phyloP scores from a whole-genome alignment of 139 green algal species.

The Tetradesmus lagerheimii region DNA sequence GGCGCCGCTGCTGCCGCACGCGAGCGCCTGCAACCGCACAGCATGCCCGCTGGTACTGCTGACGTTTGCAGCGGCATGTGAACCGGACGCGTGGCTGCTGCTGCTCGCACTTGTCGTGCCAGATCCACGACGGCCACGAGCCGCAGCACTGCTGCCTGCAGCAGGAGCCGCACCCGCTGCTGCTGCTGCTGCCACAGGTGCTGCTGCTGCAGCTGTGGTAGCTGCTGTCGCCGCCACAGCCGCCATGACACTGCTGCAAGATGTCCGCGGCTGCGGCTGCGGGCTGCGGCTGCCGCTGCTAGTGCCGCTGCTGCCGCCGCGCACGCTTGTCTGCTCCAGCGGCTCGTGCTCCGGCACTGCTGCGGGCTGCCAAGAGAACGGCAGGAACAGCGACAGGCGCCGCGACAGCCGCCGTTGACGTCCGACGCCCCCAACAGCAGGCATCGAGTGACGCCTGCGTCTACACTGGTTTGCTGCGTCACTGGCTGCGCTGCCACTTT shows the following conservation, averaged over 20 bases:
- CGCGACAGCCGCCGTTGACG: not conserved
- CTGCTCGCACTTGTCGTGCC: not conserved
- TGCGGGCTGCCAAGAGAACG: conserved; percentile 9
- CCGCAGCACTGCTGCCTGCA: not conserved
- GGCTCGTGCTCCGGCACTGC: conserved; percentile 11
- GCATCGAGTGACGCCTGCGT: conserved; percentile 23
- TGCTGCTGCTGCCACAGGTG: not conserved
- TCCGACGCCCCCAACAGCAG: not conserved
- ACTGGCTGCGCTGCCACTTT: not conserved
- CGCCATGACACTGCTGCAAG: not conserved
- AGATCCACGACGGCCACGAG: not conserved
- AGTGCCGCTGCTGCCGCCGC: not conserved
- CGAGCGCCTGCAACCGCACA: not conserved
- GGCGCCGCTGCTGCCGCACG: not conserved
- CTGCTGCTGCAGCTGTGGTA: not conserved
- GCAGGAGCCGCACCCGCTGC: not conserved
- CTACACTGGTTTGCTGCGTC: not conserved
- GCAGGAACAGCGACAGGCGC: conserved; percentile 43
- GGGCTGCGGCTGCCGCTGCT: not conserved
- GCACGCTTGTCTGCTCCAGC: not conserved
- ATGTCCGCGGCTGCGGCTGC: too few relatives aligned
- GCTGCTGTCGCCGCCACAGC: not conserved
- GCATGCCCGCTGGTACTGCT: not conserved
- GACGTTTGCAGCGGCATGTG: not conserved
- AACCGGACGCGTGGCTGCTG: not conserved